Base-by-base conservation (phyloP, 768 basidiomycete genomes). In the Termitomyces heimii region DNA sequence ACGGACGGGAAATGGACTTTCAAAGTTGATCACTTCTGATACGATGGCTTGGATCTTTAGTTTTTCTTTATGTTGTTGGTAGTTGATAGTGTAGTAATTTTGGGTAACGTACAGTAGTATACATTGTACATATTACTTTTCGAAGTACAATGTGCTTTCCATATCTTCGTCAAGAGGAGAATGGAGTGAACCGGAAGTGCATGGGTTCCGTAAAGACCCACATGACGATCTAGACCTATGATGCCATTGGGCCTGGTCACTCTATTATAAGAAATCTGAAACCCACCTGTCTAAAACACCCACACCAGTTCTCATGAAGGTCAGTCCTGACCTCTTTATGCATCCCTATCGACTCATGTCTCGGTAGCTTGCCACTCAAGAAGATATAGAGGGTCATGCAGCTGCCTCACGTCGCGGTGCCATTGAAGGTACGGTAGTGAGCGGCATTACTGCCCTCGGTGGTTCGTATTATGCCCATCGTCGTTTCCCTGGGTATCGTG, bases 1-100 rank as follows among this genome's bases (percentile, higher is more conserved):
- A 77, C 77, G 63, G 84, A 85, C 64, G 97, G 97, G 52, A 86
- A 82, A 71, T 98, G 96, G 96, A 88, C 85, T 50, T 98, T 99
- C 74, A 84, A 79, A 31, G 97, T 98, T 60, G 86, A 94, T 67
- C 93, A 96, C 75, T 99, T 98, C 77, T 92, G 72, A 80, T 8
- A 5, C 10, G 12, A 31, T 43, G 57, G 40, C 20, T 34, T 31
- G 54, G 34, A n/a, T 54, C 32, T 28, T 28, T 46, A 31, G 18
- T 50, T 2, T 45, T 42, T 44, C n/a, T 13, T 47, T 35, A 39
- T 56, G 50, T 26, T 12, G 50, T 55, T 32, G 43, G 47, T 56
- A 42, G 48, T 50, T 37, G 42, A 51, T 57, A 40, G 28, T 56
- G 29, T 60, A 53, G 58, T 37, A 28, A 49, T 52, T 62, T 59